Evolutionary conservation across 2,329 filamentous ascomycete species (phyloP).

Genomic region (Cladosporium sp.): DNA sequence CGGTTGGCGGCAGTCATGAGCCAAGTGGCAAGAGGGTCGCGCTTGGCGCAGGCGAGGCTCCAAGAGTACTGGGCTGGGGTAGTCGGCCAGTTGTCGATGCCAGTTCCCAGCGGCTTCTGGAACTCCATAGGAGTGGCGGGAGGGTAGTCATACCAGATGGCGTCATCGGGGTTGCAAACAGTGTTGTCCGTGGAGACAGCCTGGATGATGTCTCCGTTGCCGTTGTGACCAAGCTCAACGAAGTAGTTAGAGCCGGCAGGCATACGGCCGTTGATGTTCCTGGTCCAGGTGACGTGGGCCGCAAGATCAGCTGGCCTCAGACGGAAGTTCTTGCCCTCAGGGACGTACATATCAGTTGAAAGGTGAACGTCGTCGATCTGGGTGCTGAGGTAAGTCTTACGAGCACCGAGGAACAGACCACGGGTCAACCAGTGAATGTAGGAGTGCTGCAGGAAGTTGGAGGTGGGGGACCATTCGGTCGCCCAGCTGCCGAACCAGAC

Average conservation of each 20-base stretch:
- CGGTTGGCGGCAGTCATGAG: constrained; percentile 47
- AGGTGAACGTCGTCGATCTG: constrained; percentile 63
- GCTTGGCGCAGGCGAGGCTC: constrained; percentile 46
- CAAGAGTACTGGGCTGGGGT: constrained; percentile 45
- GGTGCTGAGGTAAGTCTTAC: constrained; percentile 52
- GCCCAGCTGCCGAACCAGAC: constrained; percentile 57
- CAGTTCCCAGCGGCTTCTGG: constrained; percentile 39
- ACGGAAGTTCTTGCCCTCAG: constrained; percentile 46
- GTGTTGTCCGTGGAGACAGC: constrained; percentile 11
- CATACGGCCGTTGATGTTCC: constrained; percentile 43
- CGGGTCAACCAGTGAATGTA: constrained; percentile 61
- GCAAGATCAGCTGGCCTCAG: constrained; percentile 46
- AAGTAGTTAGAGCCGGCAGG: constrained; percentile 50
- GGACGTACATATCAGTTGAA: constrained; percentile 39
- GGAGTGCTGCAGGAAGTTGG: constrained; percentile 57
- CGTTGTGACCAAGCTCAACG: constrained; percentile 54
- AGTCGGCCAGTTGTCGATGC: constrained; percentile 36
- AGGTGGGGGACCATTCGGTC: constrained; percentile 50
- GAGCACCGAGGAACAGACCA: constrained; percentile 54
- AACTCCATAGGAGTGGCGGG: constrained; percentile 43
- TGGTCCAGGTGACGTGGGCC: constrained; percentile 43
- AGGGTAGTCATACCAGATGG: constrained; percentile 39
- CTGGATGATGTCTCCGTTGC: constrained; percentile 45
- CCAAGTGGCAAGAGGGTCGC: constrained; percentile 52
- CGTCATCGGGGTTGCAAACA: constrained; percentile 30